Evolutionary conservation across 768 basidiomycete genomes (phyloP).

Genomic region (Imleria badia): DNA sequence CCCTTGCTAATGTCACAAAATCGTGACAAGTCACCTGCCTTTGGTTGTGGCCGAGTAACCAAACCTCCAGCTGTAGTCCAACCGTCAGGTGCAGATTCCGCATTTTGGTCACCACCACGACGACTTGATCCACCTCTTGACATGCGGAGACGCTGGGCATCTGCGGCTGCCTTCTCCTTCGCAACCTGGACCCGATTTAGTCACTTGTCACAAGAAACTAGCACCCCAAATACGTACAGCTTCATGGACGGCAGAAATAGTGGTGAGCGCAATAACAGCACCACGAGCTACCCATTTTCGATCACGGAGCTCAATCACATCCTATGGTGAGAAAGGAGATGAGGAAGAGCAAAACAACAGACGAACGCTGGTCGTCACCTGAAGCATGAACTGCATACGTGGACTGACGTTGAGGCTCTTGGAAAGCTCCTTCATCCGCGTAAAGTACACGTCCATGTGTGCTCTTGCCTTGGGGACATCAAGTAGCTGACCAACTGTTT

Average conservation of each 20-base stretch:
- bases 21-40: slow-evolving; percentile 82
- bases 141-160: slow-evolving; percentile 72
- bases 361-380: slow-evolving; percentile 54
- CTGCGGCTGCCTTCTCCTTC: slow-evolving; percentile 72
- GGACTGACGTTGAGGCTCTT: slow-evolving; percentile 75
- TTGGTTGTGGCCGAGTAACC: slow-evolving; percentile 57
- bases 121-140: slow-evolving; percentile 88
- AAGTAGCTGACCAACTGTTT: slow-evolving; percentile 82
- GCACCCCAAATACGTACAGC: slow-evolving; percentile 50
- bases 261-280: slow-evolving; percentile 73
- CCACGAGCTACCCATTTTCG: slow-evolving; percentile 80
- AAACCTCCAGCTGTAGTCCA: slow-evolving; percentile 73
- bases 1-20: slow-evolving; percentile 89
- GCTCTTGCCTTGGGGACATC: slow-evolving; percentile 80
- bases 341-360: background rate
- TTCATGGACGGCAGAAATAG: slow-evolving; percentile 87
- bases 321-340: slow-evolving; percentile 46
- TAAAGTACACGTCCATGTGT: slow-evolving; percentile 93
- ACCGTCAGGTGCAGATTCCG: slow-evolving; percentile 74
- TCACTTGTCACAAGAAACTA: background rate
- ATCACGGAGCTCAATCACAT: slow-evolving; percentile 84
- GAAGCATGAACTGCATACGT: slow-evolving; percentile 94
- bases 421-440: slow-evolving; percentile 80
- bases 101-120: slow-evolving; percentile 73
- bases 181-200: slow-evolving; percentile 53